phyloP scores from a whole-genome alignment of 2,329 filamentous ascomycete genomes.

The Neopestalotiopsis sp. region DNA sequence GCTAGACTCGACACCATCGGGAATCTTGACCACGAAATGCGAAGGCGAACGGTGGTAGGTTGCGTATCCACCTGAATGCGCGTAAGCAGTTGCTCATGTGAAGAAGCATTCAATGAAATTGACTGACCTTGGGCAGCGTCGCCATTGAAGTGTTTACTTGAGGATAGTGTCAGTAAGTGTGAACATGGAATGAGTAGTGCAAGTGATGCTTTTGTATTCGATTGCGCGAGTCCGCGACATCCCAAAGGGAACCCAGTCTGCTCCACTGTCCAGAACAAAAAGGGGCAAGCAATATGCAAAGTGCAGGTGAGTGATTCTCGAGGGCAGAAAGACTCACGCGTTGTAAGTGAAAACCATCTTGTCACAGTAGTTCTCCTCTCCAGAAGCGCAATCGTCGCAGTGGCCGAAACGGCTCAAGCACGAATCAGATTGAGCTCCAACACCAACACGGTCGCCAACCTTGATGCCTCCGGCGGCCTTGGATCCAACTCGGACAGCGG shows the following conservation, averaged over 20 bases:
- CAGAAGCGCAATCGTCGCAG: slow-evolving; percentile 28
- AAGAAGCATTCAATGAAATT: no score
- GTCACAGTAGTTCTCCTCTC: slow-evolving; percentile 29
- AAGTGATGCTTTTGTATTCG: no score
- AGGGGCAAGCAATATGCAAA: neutral
- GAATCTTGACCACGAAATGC: slow-evolving; percentile 49
- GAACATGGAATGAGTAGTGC: neutral
- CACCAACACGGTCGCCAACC: slow-evolving; percentile 57
- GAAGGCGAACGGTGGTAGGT: slow-evolving; percentile 25
- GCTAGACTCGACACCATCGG: slow-evolving; percentile 38
- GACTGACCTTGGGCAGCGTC: slow-evolving; percentile 52
- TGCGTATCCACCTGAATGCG: slow-evolving; percentile 42
- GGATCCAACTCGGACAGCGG: slow-evolving; percentile 45
- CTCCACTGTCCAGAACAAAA: neutral
- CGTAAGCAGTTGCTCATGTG: no score
- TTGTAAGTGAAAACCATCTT: slow-evolving; percentile 48
- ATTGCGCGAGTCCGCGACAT: no score
- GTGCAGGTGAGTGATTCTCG: slow-evolving; percentile 21
- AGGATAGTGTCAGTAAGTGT: neutral
- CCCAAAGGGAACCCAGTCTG: neutral
- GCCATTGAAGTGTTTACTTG: slow-evolving; percentile 45
- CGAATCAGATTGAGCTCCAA: slow-evolving; percentile 51
- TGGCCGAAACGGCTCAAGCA: slow-evolving; percentile 40
- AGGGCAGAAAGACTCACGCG: slow-evolving; percentile 17
- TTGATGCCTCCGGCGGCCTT: slow-evolving; percentile 40